Evolutionary conservation across 2,329 filamentous ascomycete species (phyloP), one percentile per base, ranked within the genome.

Genomic region (Didymella glomerata): DNA sequence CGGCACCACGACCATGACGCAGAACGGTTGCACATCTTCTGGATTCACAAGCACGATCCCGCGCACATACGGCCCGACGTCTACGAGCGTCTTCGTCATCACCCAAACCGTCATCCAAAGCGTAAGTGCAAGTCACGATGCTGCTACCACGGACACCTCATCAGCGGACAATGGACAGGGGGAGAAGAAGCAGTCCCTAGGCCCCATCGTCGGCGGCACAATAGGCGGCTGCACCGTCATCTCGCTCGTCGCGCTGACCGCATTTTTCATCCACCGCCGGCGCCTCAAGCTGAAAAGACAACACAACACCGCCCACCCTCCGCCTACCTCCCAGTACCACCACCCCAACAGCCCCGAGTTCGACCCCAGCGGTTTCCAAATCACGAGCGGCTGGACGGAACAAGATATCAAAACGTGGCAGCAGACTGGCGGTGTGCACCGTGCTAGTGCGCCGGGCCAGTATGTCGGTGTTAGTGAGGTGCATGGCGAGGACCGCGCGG

Each of bases 121-220:
- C n/a, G n/a, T n/a, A n/a, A n/a, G n/a, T n/a, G n/a, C n/a, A n/a
- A n/a, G n/a, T n/a, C n/a, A n/a, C n/a, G n/a, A n/a, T n/a, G n/a
- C n/a, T n/a, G n/a, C n/a, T n/a, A n/a, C n/a, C n/a, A n/a, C n/a
- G n/a, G n/a, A n/a, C n/a, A n/a, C n/a, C n/a, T n/a, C n/a, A n/a
- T n/a, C n/a, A n/a, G n/a, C n/a, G n/a, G 2, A 7, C 7, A 7
- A 25, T 25, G 24, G 24, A 28, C 5, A 2, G 10, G 20, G n/a
- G 11, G 38, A 49, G n/a, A 57, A 57, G 4, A 65, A 63, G 28
- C 62, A 63, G 3, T 59, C 62, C 41, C 48, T 75, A 10, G 73
- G 65, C n/a, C 67, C 68, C 11, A 76, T 77, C 16, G 64, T 74
- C 10, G 74, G 75, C 48, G 72, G 72, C 27, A 74, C 73, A 5